phyloP scores from a whole-genome alignment of 768 basidiomycete species.

The Daedalea quercina region DNA sequence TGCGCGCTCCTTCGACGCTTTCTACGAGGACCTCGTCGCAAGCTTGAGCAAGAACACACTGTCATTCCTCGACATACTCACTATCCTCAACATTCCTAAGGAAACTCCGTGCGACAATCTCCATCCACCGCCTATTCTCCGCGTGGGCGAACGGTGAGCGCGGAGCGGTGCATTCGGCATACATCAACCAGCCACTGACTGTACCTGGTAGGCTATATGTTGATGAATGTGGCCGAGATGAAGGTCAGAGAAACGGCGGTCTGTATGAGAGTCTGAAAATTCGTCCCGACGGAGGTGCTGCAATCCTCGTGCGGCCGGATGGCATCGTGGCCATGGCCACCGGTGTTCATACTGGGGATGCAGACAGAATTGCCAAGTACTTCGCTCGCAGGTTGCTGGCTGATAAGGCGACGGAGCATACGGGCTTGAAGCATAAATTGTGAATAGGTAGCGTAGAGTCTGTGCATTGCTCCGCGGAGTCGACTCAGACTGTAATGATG shows the following conservation, averaged over 20 bases:
- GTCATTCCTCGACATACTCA: background rate
- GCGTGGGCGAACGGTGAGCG: background rate
- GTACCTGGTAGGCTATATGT: background rate
- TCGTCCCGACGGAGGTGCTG: background rate
- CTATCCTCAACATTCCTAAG: background rate
- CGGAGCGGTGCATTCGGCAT: background rate
- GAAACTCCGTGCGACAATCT: background rate
- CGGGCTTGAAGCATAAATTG: too few species aligned
- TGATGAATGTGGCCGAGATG: background rate
- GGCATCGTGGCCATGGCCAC: background rate
- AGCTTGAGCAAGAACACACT: background rate
- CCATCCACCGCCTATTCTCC: background rate
- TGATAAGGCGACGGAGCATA: too few species aligned
- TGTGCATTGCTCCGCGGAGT: too few species aligned
- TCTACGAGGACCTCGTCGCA: background rate
- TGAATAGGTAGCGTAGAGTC: too few species aligned
- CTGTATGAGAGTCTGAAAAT: background rate
- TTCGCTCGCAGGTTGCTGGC: too few species aligned
- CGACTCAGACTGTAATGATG: too few species aligned
- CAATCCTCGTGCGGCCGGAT: background rate
- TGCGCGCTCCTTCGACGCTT: background rate
- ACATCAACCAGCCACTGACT: background rate
- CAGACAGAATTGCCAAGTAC: background rate
- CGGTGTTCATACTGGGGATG: background rate
- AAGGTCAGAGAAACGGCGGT: background rate